Evolutionary conservation across 768 basidiomycete species (phyloP), one percentile per base, ranked within the genome.

Genomic region (Ramaria sp.): DNA sequence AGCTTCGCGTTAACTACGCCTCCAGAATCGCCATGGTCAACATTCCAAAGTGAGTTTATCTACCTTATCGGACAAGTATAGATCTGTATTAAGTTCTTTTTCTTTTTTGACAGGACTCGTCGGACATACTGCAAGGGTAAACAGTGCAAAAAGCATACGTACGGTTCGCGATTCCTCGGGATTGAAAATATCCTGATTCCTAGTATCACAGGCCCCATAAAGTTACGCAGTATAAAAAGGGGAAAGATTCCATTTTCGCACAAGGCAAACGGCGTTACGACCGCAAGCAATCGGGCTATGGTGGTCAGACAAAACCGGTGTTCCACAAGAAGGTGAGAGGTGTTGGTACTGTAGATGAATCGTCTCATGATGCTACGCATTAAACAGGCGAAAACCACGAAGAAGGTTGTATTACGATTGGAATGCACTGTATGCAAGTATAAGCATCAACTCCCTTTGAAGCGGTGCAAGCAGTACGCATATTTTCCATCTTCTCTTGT

Each of bases 191-290:
- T 60, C 30, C 30, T 50, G 41, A 51, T 27, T 32, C 55, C 27
- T 37, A 22, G 60, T 53, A 51, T 42, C 64, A 47, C 66, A 93
- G 90, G 60, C 94, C 94, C 56, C 95, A 98, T 77, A 99, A 99
- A 73, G 95, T 99, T 66, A 97, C 95, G 57, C 95, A 99, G 71
- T 99, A 98, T 82, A 99, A 99, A 85, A 96, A 91, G 81, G 96
- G 96, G 69, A 98, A 99, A 76, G 95, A 91, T 69, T 98, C 96
- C 57, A 74, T 94, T 59, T 88, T 89, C 69, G 96, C 90, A 50
- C 95, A 99, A 76, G 96, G 96, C 76, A 98, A 99, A 84, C 88
- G 96, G 66, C 92, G 96, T 77, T 98, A 99, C 76, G 96, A 98
- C 78, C 86, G 95, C 66, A 95, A 96, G 82, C 93, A 89, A 72